Evolutionary conservation across 108 stramenopile species (phyloP), one percentile per base, ranked within the genome.

Genomic region (Hondaea fermentalgiana): DNA sequence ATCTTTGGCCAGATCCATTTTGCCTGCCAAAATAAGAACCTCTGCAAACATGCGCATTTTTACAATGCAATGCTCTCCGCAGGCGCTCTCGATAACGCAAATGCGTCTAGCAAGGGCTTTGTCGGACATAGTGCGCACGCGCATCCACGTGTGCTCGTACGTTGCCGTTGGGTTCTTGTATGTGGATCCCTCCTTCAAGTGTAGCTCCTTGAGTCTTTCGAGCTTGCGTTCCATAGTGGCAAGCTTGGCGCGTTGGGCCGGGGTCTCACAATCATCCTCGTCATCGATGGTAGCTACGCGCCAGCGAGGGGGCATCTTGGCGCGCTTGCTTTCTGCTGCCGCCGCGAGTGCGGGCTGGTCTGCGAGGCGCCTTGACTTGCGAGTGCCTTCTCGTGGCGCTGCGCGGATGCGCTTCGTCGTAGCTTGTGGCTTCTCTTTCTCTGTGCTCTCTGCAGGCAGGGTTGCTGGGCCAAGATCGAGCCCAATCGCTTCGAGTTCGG

Each of bases 11-110:
- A 83, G 76, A 1, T 83, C 23, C 2, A 6, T 17, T 45, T 83
- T 83, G n/a, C 23, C 51, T 12, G 76, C 76, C 10, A 83, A 45
- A 35, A 83, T 83, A 17, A 83, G 76, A 17, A 83, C 76, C 51
- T 83, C 76, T 47, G 76, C 45, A 83, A 83, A 83, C 76, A 83
- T 83, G 45, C 76, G 76, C 76, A 83, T 83, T 35, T 83, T 83
- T 0, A 83, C 51, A 53, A 83, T 83, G 76, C 76, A 83, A 83
- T 83, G 76, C 23, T 83, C 49, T 8, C 76, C 76, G 76, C 76
- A 83, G 10, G 6, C 10, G 14, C 16, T 53, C 23, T 83, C 76
- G 51, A 83, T 83, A 17, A 47, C 51, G 12, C 51, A 3, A 12
- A 83, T 53, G n/a, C 76, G 76, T 12, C 45, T 21, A 23, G 23